Evolutionary conservation across 768 basidiomycete species (phyloP), one percentile per base, ranked within the genome.

Genomic region (Calocybe indica): DNA sequence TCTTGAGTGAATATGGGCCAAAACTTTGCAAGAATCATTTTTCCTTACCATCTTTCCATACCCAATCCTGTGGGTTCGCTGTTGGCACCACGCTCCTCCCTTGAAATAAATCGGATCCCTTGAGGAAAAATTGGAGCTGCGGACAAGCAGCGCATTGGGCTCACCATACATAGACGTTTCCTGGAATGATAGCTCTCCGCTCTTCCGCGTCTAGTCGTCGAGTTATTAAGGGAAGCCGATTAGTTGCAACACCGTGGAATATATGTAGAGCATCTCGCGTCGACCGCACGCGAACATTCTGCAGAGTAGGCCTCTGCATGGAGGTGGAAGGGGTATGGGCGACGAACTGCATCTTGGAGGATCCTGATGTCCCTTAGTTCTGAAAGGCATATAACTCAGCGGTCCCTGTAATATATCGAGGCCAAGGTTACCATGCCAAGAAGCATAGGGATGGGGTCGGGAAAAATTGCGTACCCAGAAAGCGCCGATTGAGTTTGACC

Each of bases 201-300:
- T 91, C 88, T 60, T 90, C 87, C 38, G 84, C 84, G 60, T 91
- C 88, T 55, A 92, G 76, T 6, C 88, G 82, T 47, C 88, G 79
- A 14, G 84, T 86, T 59, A 89, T 88, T 59, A 91, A 76, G 41
- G 86, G 85, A 37, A 90, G 72, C 47, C 71, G 61, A 56, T 80
- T 75, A 50, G 73, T 72, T 7, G 85, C 83, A 43, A 90, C 88
- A 42, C 80, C 89, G 59, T 85, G 72, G 66, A 91, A 90, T 57
- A 91, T 83, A 52, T 84, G 82, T 43, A 85, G 73, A n/a, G 88
- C 88, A 62, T 91, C 88, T 53, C 80, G 73, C 10, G 85, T 86
- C 4, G 83, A 85, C 55, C 86, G 80, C 54, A 90, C 82, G 62
- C 86, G 83, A 38, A 88, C 80, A 61, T 82, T 83, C 46, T 76